Percentiles rank a stretch among this genome's conserved stretches.
Evolutionary conservation across 2,329 filamentous ascomycete genomes (phyloP).

Genomic region (Ramichloridium luteum): DNA sequence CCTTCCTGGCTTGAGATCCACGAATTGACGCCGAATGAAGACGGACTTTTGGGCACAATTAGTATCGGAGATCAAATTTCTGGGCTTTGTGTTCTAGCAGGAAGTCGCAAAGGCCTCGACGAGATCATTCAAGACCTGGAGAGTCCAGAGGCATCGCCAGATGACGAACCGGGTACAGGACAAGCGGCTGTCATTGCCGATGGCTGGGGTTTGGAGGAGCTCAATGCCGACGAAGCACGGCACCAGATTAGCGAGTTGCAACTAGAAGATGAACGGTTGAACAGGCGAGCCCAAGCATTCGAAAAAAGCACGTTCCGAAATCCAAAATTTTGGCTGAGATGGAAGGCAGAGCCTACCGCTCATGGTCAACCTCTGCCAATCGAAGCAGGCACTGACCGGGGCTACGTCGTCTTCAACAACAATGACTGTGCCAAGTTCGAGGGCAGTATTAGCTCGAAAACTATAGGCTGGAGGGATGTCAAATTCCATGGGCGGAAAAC

Average conservation of each 20-base stretch:
- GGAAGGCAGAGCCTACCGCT: constrained; percentile 5
- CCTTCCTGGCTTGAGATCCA: constrained; percentile 3
- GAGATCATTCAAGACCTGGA: constrained; percentile 3
- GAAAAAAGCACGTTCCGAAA: constrained; percentile 13
- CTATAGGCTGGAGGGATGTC: constrained; percentile 10
- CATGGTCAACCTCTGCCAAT: constrained; percentile 1
- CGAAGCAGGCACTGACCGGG: constrained; percentile 2
- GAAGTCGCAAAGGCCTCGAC: constrained; percentile 2
- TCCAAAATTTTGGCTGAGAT: constrained; percentile 13
- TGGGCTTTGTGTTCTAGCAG: constrained; percentile 3
- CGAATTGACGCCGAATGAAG: constrained; percentile 4
- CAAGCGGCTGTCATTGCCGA: not conserved
- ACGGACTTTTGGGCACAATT: constrained; percentile 3
- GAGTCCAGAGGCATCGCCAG: not conserved
- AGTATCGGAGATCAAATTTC: not conserved
- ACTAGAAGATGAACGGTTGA: constrained; percentile 6
- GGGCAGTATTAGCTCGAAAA: constrained; percentile 9
- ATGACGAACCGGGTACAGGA: not conserved
- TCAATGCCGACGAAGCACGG: not conserved
- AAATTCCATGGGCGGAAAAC: constrained; percentile 10
- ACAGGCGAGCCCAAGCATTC: constrained; percentile 6
- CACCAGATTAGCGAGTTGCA: constrained; percentile 1
- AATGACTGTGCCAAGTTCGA: constrained; percentile 11
- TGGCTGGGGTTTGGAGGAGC: not conserved
- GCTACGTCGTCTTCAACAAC: constrained; percentile 12